Base-by-base conservation (phyloP, 805 yeast species). In the Komagataella pseudopastoris region DNA sequence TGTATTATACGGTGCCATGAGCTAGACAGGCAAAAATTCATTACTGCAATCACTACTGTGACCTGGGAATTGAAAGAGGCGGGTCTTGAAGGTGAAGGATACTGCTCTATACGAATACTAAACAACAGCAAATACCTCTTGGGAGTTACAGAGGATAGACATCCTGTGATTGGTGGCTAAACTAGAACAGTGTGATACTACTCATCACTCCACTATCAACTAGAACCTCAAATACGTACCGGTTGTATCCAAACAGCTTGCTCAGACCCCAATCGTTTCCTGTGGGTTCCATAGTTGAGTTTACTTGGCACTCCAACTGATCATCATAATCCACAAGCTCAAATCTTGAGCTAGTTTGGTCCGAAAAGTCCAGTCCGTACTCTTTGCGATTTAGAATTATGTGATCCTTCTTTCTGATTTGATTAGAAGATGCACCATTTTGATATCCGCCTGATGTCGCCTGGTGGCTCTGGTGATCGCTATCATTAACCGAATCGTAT, bases 251-350 rank as follows among this genome's bases (percentile, higher is more conserved):
- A 47, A 60, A 58, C 23, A 66, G 54, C 50, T 66, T 63, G 14
- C 66, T 60, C 45, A 64, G 54, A 3, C 70, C 70, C 71, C 70
- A 67, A 47, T 61, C 59, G 44, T 64, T 61, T 4, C 39, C 39
- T 43, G 58, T 54, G 43, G 61, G 62, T 5, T 59, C 58, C 50
- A 52, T 16, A 23, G 6, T 36, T 6, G 39, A 10, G 24, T 23
- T 24, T 14, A 44, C 23, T 10, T n/a, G 10, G n/a, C 51, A 49
- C 23, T 12, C 45, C 22, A 16, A 16, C 7, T 59, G 58, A 45
- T 60, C 64, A 48, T 63, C 67, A 50, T 56, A 58, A 44, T 61
- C 61, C 16, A 63, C 57, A 47, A 64, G 52, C 50, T 66, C 68
- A 51, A 63, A 63, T 8, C 59, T 56, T 23, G 10, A 18, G 23